These are phyloP conservation scores for Corynespora cassiicola DNA, from an alignment of 2,329 filamentous ascomycete species.

Conservation along the genomic window DNA sequence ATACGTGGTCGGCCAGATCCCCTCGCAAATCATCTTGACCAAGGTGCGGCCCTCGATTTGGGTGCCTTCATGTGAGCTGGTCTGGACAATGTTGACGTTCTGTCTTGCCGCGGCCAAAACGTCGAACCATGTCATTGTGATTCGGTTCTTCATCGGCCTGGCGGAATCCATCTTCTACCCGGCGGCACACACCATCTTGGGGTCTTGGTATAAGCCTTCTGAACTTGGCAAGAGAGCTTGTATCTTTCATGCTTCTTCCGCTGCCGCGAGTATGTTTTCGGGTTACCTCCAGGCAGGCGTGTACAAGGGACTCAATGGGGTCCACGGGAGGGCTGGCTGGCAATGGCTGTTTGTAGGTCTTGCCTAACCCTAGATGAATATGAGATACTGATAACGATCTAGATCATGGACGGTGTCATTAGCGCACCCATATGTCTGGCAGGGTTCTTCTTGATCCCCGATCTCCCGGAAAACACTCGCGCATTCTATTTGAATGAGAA, in stretches of 20 bases:
- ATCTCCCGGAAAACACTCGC: too few species aligned
- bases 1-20: constrained; percentile 16
- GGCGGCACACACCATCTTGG: constrained; percentile 3
- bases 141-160: constrained; percentile 15
- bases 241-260: constrained; percentile 21
- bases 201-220: too few species aligned
- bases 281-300: constrained; percentile 60
- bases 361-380: too few species aligned
- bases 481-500: too few species aligned
- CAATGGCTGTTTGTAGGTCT: constrained; percentile 30
- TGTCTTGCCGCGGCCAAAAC: constrained; percentile 8
- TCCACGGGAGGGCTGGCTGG: constrained; percentile 56
- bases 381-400: too few species aligned
- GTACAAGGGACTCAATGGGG: constrained; percentile 63
- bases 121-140: constrained; percentile 3
- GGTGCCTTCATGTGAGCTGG: constrained; percentile 8
- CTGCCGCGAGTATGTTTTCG: constrained; percentile 20
- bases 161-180: constrained; percentile 10
- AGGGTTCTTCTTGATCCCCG: too few species aligned
- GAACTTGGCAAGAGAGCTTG: constrained; percentile 22
- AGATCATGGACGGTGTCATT: too few species aligned
- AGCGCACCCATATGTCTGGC: too few species aligned
- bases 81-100: constrained; percentile 10
- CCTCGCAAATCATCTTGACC: constrained; percentile 10
- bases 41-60: constrained; percentile 8